These are phyloP conservation scores for Penicillium sp. DNA, from an alignment of 2,329 filamentous ascomycete genomes.

Conservation along the genomic window DNA sequence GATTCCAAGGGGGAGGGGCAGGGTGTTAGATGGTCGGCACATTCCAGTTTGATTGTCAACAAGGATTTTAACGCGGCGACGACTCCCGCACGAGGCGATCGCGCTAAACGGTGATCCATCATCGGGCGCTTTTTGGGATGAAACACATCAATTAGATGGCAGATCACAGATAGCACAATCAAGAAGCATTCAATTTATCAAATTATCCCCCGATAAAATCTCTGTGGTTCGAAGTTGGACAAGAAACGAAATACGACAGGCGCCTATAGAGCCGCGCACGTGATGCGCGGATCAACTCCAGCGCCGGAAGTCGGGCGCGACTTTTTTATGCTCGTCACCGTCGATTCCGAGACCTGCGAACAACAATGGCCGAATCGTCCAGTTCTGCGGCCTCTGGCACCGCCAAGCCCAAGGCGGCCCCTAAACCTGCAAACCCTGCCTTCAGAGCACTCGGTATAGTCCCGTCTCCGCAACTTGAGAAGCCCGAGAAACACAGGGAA, in stretches of 20 bases:
- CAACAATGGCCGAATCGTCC: conserved; percentile 38
- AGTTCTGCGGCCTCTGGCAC: conserved; percentile 37
- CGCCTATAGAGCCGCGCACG: conserved; percentile 10
- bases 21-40: background rate
- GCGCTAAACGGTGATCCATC: background rate
- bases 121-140: background rate
- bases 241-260: background rate
- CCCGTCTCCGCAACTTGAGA: background rate
- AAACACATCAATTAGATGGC: background rate
- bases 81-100: background rate
- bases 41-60: conserved; percentile 11
- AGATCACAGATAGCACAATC: background rate
- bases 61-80: background rate
- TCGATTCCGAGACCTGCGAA: background rate
- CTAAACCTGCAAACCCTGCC: conserved; percentile 63
- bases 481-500: background rate
- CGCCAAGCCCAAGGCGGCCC: conserved; percentile 40
- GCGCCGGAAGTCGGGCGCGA: conserved; percentile 10
- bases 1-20: conserved; percentile 14
- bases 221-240: background rate
- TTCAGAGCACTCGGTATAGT: conserved; percentile 66
- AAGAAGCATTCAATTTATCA: background rate
- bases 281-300: conserved; percentile 15
- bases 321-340: conserved; percentile 16
- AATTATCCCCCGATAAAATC: background rate